Conservation (phyloP, 768 basidiomycete genomes). For the Calocybe indica region DNA sequence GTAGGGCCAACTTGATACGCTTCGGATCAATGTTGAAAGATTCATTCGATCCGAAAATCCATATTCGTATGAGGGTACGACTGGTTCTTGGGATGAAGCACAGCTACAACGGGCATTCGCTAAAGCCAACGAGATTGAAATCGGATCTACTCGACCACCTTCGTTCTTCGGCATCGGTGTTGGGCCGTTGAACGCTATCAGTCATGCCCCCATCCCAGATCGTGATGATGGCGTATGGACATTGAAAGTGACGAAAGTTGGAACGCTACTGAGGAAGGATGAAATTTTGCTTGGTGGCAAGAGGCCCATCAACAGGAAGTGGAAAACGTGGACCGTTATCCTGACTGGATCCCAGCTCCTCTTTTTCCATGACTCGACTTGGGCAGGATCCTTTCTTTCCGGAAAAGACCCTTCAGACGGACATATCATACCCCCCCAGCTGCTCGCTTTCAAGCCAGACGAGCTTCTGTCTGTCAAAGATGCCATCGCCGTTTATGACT, state of each 20-base stretch:
- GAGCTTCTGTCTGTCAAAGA: conserved; percentile 77
- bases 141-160: conserved; percentile 33
- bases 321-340: conserved; percentile 81
- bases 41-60: conserved; percentile 58
- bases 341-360: conserved; percentile 88
- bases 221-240: conserved; percentile 27
- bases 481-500: conserved; percentile 76
- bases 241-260: conserved; percentile 76
- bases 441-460: conserved; percentile 66
- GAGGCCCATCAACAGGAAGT: conserved; percentile 74
- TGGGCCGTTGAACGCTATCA: conserved; percentile 20
- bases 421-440: conserved; percentile 30
- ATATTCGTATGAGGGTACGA: conserved; percentile 61
- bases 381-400: conserved; percentile 41
- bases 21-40: conserved; percentile 60
- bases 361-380: conserved; percentile 74
- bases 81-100: conserved; percentile 61
- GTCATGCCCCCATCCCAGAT: conserved; percentile 14
- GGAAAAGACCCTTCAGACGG: conserved; percentile 30
- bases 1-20: conserved; percentile 44
- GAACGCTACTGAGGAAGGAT: conserved; percentile 76
- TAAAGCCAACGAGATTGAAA: conserved; percentile 50
- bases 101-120: conserved; percentile 62
- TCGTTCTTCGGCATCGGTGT: conserved; percentile 32
- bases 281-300: conserved; percentile 73